Percentiles rank a stretch among this genome's conserved stretches.
Conservation (phyloP, 208 protist genomes). For the Trypanosoma caninum region DNA sequence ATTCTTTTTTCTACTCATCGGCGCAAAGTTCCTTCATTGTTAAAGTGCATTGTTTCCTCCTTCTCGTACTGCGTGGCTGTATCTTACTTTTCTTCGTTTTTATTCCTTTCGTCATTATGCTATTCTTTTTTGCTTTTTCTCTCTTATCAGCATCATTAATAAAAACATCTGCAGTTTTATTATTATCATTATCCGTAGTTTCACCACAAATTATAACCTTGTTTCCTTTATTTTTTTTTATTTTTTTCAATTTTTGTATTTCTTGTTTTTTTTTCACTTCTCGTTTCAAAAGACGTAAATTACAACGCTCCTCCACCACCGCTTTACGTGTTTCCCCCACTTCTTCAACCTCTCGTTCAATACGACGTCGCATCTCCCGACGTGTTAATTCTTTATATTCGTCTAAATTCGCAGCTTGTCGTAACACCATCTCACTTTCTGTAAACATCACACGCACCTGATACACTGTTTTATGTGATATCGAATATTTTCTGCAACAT, state of each 20-base stretch:
- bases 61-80: constrained; percentile 63
- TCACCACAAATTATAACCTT: too few species aligned
- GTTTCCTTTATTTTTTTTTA: constrained; percentile 26
- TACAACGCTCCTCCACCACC: constrained; percentile 48
- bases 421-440: constrained; percentile 74
- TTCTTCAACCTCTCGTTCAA: constrained; percentile 79
- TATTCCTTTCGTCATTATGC: not conserved
- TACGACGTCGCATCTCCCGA: constrained; percentile 47
- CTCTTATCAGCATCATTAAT: too few species aligned
- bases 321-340: constrained; percentile 57
- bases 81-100: constrained; percentile 36
- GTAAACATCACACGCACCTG: constrained; percentile 79
- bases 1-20: constrained; percentile 18
- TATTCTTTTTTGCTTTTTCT: too few species aligned
- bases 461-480: constrained; percentile 44
- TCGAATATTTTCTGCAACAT: constrained; percentile 62
- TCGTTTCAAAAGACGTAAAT: constrained; percentile 25
- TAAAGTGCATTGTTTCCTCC: constrained; percentile 82
- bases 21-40: constrained; percentile 74
- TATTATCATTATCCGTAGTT: too few species aligned
- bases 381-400: constrained; percentile 39
- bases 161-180: too few species aligned
- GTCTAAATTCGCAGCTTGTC: constrained; percentile 54
- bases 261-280: constrained; percentile 22
- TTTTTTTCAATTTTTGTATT: constrained; percentile 9